Conservation (phyloP, 2,329 filamentous ascomycete species). For the Paraphaeosphaeria minitans region DNA sequence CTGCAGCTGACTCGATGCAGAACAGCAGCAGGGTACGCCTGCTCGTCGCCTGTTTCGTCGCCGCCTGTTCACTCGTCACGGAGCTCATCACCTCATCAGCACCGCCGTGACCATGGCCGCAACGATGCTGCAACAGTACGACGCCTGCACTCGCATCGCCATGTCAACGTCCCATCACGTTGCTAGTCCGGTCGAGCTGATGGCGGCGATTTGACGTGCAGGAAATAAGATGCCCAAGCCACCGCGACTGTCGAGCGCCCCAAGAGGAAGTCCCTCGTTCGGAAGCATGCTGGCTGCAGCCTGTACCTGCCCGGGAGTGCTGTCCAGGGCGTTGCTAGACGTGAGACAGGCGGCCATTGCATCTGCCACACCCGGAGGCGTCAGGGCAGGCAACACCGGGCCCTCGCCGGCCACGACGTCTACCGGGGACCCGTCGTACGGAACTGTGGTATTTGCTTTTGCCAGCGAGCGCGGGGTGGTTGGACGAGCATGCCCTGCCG, state of each 20-base stretch:
- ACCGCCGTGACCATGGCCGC: slow-evolving; percentile 12
- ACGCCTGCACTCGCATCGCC: slow-evolving; percentile 23
- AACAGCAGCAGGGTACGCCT: slow-evolving; percentile 25
- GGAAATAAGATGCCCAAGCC: slow-evolving; percentile 25
- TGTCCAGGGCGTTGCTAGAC: slow-evolving; percentile 13
- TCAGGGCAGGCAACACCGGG: slow-evolving; percentile 20
- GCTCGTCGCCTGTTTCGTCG: slow-evolving; percentile 33
- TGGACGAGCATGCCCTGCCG: slow-evolving; percentile 21
- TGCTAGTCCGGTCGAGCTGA: slow-evolving; percentile 21
- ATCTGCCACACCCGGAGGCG: slow-evolving; percentile 27
- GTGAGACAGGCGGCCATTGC: slow-evolving; percentile 27
- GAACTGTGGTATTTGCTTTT: slow-evolving; percentile 33
- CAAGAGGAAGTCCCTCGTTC: slow-evolving; percentile 20
- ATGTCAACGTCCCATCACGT: slow-evolving; percentile 39
- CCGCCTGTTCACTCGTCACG: slow-evolving; percentile 19
- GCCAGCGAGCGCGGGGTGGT: slow-evolving; percentile 22
- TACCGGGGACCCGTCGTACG: slow-evolving; percentile 37
- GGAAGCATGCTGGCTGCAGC: slow-evolving; percentile 17
- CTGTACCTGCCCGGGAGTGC: slow-evolving; percentile 9
- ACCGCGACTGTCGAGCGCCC: slow-evolving; percentile 15
- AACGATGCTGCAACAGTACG: slow-evolving; percentile 18
- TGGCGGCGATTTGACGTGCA: slow-evolving; percentile 29
- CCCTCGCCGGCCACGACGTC: slow-evolving; percentile 21
- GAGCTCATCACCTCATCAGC: slow-evolving; percentile 31
- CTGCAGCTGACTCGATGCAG: slow-evolving; percentile 42